These are phyloP conservation scores for Eucalyptus pauciflora DNA, from an alignment of 345 rosid genomes.

Conservation along the genomic window DNA sequence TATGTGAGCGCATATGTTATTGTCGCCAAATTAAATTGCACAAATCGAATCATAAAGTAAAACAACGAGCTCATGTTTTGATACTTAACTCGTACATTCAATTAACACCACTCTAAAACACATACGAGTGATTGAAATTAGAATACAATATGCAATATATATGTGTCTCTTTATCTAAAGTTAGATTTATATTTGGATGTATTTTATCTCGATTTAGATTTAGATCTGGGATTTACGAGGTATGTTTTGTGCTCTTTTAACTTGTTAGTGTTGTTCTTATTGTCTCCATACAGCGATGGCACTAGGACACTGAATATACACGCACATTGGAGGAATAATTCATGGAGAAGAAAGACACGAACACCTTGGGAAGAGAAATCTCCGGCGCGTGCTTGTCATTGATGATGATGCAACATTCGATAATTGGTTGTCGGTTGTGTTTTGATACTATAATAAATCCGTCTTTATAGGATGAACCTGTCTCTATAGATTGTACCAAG, in stretches of 20 bases:
- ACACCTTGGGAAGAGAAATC: neutral
- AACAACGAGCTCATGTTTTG: fast-evolving
- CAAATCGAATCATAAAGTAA: fast-evolving
- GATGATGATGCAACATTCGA: fast-evolving
- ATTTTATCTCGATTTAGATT: too few relatives aligned
- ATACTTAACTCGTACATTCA: fast-evolving
- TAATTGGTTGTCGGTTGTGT: fast-evolving
- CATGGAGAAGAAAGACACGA: neutral
- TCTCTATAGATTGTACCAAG: too few relatives aligned
- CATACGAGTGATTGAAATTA: neutral
- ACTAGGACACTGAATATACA: neutral
- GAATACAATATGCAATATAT: neutral
- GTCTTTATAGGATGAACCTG: too few relatives aligned
- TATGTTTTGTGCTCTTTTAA: neutral
- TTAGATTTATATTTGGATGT: too few relatives aligned
- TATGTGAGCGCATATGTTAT: fast-evolving
- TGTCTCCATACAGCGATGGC: too few relatives aligned
- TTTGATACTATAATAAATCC: too few relatives aligned
- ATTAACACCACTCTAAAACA: neutral
- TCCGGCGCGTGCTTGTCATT: fast-evolving
- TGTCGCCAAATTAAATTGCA: fast-evolving
- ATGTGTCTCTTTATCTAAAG: neutral
- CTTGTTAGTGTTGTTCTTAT: neutral
- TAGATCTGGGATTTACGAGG: neutral
- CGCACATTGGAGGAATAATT: fast-evolving